These are phyloP conservation scores for Colletotrichum somersetense DNA, from an alignment of 2,329 filamentous ascomycete genomes.

Conservation along the genomic window DNA sequence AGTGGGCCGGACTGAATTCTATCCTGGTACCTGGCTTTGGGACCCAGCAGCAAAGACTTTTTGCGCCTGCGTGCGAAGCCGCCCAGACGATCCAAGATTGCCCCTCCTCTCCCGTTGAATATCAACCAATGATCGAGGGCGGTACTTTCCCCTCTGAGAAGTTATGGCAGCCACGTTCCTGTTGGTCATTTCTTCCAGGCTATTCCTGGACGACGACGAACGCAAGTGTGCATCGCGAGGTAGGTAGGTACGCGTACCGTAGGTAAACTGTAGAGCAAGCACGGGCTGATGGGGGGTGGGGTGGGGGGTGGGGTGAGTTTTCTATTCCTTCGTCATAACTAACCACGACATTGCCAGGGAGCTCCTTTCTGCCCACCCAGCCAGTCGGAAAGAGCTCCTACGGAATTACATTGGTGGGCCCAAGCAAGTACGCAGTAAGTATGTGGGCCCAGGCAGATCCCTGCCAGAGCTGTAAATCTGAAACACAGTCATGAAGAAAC, in stretches of 20 bases:
- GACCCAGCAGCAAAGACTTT: slow-evolving; percentile 15
- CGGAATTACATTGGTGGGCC: neutral
- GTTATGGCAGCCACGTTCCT: slow-evolving; percentile 12
- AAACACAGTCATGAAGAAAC: slow-evolving; percentile 33
- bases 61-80: slow-evolving; percentile 28
- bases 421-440: neutral
- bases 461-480: slow-evolving; percentile 21
- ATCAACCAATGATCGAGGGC: slow-evolving; percentile 15
- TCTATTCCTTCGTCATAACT: slow-evolving; percentile 22
- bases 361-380: slow-evolving; percentile 17
- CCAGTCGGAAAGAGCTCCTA: slow-evolving; percentile 31
- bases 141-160: slow-evolving; percentile 31
- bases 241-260: neutral
- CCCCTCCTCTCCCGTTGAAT: neutral
- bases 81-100: slow-evolving; percentile 37
- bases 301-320: neutral
- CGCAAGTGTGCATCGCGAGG: neutral
- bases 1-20: neutral
- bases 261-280: neutral
- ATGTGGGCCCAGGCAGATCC: neutral
- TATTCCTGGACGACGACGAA: neutral
- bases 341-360: slow-evolving; percentile 21
- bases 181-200: slow-evolving; percentile 4
- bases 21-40: neutral
- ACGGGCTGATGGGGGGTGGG: neutral